These are phyloP conservation scores for Xylaria nigripes DNA, from an alignment of 495 filamentous ascomycete species.

Conservation along the genomic window DNA sequence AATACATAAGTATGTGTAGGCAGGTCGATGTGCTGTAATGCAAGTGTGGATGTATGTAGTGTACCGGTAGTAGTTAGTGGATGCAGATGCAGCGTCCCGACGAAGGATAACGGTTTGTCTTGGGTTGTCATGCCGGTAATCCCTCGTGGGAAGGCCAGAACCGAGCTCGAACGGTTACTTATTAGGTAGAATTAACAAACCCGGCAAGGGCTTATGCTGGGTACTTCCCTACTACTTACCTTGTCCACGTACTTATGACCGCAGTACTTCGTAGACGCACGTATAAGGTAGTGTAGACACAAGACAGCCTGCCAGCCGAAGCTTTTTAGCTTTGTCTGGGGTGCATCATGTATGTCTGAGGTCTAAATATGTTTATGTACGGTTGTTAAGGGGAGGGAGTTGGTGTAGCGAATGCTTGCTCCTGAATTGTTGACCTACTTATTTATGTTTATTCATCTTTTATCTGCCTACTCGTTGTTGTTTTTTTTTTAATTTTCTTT, in stretches of 20 bases:
- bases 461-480: no score
- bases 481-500: neutral
- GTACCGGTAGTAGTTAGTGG: neutral
- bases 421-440: neutral
- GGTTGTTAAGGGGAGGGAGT: no score
- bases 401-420: no score
- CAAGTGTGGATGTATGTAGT: conserved; percentile 1
- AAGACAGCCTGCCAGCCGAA: neutral
- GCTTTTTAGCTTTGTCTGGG: neutral
- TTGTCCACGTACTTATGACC: neutral
- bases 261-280: neutral
- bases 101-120: neutral
- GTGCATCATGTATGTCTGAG: conserved; percentile 12
- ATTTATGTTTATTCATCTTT: neutral
- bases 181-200: no score
- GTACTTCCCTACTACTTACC: no score
- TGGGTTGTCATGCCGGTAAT: neutral
- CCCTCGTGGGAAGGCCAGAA: no score
- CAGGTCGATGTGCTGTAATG: conserved; percentile 4
- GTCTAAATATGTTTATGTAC: neutral
- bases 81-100: conserved; percentile 2
- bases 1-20: no score
- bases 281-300: neutral
- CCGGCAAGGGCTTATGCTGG: no score
- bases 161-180: no score